A percentile compares a stretch with the other conserved stretches of the same genome.
These are phyloP conservation scores for Aurifilum marmelostoma DNA, from an alignment of 2,329 filamentous ascomycete species.

Conservation along the genomic window DNA sequence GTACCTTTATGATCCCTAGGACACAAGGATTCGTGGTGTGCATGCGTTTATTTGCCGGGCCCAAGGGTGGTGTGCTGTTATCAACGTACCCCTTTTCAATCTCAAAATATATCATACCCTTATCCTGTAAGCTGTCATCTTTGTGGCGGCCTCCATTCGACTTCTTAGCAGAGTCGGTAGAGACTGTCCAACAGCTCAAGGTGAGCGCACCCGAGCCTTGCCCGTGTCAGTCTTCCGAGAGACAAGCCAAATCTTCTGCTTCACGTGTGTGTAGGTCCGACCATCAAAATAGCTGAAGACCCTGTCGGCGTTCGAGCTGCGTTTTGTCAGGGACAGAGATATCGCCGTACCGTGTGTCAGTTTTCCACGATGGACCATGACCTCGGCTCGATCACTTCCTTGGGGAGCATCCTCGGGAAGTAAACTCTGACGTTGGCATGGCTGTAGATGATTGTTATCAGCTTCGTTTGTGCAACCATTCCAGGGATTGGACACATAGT, in stretches of 20 bases:
- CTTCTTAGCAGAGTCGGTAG: too few relatives aligned
- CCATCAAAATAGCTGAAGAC: neutral
- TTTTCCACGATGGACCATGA: neutral
- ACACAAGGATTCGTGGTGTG: neutral
- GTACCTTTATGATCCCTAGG: neutral
- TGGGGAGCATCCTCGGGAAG: neutral
- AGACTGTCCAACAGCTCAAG: too few relatives aligned
- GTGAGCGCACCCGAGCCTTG: neutral
- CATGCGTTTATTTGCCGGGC: neutral
- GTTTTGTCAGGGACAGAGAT: neutral
- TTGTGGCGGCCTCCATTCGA: neutral
- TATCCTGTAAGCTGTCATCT: neutral
- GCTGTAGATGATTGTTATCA: neutral
- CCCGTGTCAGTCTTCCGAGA: neutral
- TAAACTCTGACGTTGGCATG: neutral
- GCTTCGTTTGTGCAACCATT: neutral
- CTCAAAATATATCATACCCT: constrained; percentile 6
- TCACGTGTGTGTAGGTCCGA: neutral
- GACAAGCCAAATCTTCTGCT: neutral
- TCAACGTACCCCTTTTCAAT: neutral
- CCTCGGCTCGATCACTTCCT: neutral
- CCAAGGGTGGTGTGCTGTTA: neutral
- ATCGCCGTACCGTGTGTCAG: neutral
- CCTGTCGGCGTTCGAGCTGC: neutral
- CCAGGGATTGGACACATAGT: neutral